phyloP scores from a whole-genome alignment of 2,329 filamentous ascomycete genomes.

The Aspergillus oerlinghausenensis region DNA sequence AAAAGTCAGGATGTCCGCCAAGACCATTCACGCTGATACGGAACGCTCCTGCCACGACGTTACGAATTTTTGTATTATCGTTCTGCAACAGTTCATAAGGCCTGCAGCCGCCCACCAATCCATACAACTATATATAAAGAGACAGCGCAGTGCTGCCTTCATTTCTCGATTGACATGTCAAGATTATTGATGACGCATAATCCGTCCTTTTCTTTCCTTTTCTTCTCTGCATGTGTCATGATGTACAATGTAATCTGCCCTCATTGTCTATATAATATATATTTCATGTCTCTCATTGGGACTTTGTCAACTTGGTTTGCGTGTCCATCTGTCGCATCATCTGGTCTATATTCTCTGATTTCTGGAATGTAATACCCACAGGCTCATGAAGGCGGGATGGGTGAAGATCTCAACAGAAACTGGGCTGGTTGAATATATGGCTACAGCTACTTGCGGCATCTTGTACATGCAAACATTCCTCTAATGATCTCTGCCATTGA shows the following conservation, averaged over 20 bases:
- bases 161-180: background rate
- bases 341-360: background rate
- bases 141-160: background rate
- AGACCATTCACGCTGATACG: background rate
- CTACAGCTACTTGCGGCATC: background rate
- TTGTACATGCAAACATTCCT: background rate
- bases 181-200: background rate
- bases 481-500: background rate
- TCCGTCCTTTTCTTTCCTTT: background rate
- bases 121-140: background rate
- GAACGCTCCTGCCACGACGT: background rate
- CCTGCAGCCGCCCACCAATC: background rate
- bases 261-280: background rate
- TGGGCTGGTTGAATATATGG: background rate
- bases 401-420: background rate
- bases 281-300: background rate
- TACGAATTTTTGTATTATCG: background rate
- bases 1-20: background rate
- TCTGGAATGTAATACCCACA: background rate
- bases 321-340: background rate
- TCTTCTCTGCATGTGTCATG: background rate
- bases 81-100: background rate
- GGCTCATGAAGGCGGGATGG: background rate
- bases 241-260: background rate
- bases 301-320: background rate